A percentile compares a stretch with the other conserved stretches of the same genome.
Evolutionary conservation across 257 asterid species (phyloP).

Genomic region (Cordia subcordata): DNA sequence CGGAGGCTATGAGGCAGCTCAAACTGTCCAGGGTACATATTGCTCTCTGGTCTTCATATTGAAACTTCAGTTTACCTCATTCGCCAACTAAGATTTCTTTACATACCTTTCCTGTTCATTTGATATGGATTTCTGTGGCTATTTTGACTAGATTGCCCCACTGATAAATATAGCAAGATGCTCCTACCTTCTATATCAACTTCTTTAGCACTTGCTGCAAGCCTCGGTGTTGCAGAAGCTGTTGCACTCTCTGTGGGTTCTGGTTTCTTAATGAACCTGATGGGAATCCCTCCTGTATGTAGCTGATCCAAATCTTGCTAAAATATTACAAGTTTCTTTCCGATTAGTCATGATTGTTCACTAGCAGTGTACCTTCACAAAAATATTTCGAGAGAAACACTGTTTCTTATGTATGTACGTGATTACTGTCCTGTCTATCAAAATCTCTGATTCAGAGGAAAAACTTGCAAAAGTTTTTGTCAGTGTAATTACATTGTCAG

Average conservation of each 20-base stretch:
- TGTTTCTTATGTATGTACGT: no score
- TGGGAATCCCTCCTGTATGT: conserved; percentile 99
- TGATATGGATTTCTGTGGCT: conserved; percentile 8
- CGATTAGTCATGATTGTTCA: no score
- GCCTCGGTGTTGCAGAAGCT: conserved; percentile 81
- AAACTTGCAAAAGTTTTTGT: no score
- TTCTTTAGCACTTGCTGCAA: conserved; percentile 73
- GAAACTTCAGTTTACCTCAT: neutral
- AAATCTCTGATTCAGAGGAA: no score
- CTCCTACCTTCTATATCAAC: conserved; percentile 85
- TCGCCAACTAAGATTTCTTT: neutral
- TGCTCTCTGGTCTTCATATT: neutral
- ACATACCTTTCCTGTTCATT: neutral
- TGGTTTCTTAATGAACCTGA: conserved; percentile 60
- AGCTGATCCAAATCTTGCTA: neutral
- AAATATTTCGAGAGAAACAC: no score
- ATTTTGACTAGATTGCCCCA: conserved; percentile 27
- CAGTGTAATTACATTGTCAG: no score
- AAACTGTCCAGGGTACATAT: conserved; percentile 32
- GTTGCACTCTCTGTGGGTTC: conserved; percentile 67
- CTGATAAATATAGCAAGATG: conserved; percentile 41
- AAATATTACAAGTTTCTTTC: no score
- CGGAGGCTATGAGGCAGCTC: conserved; percentile 24
- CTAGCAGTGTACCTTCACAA: no score
- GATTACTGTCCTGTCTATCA: no score